Conservation (phyloP, 345 rosid species). For the Laguncularia racemosa region DNA sequence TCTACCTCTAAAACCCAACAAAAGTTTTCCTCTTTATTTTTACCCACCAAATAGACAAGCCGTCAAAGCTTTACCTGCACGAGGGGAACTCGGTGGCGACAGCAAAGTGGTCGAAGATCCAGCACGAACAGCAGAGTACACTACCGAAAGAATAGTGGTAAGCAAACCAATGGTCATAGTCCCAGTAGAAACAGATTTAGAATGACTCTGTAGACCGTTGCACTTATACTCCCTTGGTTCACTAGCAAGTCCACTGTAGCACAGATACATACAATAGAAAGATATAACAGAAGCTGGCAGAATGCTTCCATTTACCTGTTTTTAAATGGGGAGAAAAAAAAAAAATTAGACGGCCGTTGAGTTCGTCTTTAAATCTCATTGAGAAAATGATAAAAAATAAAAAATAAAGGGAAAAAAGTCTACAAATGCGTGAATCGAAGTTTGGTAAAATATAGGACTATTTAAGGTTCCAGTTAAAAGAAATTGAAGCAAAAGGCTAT, state of each 20-base stretch:
- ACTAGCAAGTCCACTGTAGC: slow-evolving; percentile 94
- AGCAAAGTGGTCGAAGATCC: slow-evolving; percentile 91
- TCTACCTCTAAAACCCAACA: not conserved
- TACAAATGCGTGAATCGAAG: too few species aligned
- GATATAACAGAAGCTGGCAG: slow-evolving; percentile 93
- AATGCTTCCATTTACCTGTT: slow-evolving; percentile 84
- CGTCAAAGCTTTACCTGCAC: slow-evolving; percentile 49
- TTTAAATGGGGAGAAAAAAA: slow-evolving; percentile 14
- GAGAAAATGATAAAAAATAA: too few species aligned
- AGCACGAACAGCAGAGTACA: slow-evolving; percentile 96
- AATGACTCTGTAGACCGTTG: slow-evolving; percentile 91
- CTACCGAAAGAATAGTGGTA: slow-evolving; percentile 87
- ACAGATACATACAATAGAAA: slow-evolving; percentile 88
- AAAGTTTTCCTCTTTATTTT: too few species aligned
- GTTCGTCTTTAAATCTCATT: too few species aligned
- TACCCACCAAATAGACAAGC: too few species aligned
- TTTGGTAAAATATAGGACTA: too few species aligned
- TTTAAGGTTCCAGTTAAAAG: too few species aligned
- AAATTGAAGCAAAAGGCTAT: too few species aligned
- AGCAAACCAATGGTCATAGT: slow-evolving; percentile 76
- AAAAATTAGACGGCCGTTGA: too few species aligned
- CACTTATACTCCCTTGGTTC: slow-evolving; percentile 91
- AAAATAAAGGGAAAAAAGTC: too few species aligned
- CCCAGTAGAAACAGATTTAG: slow-evolving; percentile 86
- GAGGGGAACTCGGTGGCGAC: slow-evolving; percentile 88